Evolutionary conservation across 148 eudicot species (phyloP).

Genomic region (Cornus florida): DNA sequence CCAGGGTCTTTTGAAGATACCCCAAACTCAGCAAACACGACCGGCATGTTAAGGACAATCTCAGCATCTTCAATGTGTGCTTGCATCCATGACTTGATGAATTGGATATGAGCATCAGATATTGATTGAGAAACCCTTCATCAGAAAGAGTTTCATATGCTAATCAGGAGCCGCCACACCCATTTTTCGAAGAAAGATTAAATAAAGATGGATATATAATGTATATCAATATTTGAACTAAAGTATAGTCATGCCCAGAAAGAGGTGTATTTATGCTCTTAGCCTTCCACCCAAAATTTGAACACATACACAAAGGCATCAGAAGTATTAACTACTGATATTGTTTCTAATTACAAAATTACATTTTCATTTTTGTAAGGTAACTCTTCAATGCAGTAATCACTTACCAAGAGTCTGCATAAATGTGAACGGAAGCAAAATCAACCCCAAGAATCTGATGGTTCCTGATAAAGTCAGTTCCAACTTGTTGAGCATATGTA

Average conservation of each 20-base stretch:
- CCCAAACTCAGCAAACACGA: conserved; percentile 72
- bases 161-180: background rate
- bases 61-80: conserved; percentile 84
- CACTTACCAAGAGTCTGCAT: conserved; percentile 78
- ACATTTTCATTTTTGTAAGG: background rate
- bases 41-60: conserved; percentile 61
- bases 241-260: no score
- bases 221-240: no score
- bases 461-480: conserved; percentile 82
- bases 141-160: conserved; percentile 1
- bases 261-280: no score
- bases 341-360: background rate
- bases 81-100: conserved; percentile 74
- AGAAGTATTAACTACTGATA: background rate
- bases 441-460: conserved; percentile 82
- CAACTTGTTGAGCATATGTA: conserved; percentile 60
- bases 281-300: no score
- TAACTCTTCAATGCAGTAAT: background rate
- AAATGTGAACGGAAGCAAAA: conserved; percentile 85
- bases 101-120: conserved; percentile 47
- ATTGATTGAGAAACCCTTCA: conserved; percentile 61
- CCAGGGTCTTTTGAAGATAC: conserved; percentile 64
- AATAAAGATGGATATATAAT: background rate
- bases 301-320: no score
- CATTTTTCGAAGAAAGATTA: background rate